phyloP scores from a whole-genome alignment of 2,329 filamentous ascomycete species.

The Pleochaeta shiraiana region DNA sequence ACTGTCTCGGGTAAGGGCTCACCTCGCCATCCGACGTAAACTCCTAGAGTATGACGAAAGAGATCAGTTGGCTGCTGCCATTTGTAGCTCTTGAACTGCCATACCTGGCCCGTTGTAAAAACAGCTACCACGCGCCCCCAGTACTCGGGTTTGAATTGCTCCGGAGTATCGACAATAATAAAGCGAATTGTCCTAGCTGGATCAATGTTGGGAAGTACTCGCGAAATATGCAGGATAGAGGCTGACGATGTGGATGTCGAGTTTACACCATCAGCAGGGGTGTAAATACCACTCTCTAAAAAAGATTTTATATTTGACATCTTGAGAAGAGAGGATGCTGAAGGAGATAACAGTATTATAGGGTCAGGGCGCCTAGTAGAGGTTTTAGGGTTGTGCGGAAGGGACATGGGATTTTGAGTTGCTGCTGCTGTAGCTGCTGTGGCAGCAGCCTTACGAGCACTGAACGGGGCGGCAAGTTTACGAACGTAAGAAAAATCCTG shows the following conservation, averaged over 20 bases:
- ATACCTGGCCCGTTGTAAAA: conserved; percentile 91
- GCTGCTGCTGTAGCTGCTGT: conserved; percentile 19
- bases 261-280: conserved; percentile 41
- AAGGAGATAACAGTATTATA: conserved; percentile 93
- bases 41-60: conserved; percentile 68
- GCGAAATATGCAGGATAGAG: conserved; percentile 60
- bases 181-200: conserved; percentile 60
- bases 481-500: conserved; percentile 91
- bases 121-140: conserved; percentile 91
- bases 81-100: conserved; percentile 98
- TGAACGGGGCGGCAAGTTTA: conserved; percentile 62
- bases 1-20: conserved; percentile 61
- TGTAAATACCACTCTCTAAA: conserved; percentile 65
- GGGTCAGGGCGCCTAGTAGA: conserved; percentile 41
- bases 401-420: conserved; percentile 23
- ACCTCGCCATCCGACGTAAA: conserved; percentile 82
- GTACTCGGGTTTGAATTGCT: conserved; percentile 95
- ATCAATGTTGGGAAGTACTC: conserved; percentile 50
- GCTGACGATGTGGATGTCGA: conserved; percentile 43
- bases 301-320: conserved; percentile 94
- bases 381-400: conserved; percentile 32
- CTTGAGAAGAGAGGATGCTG: conserved; percentile 79
- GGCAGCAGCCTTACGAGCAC: conserved; percentile 32
- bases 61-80: conserved; percentile 78
- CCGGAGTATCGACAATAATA: conserved; percentile 80